Evolutionary conservation across 1,139 yeast species (phyloP).

Genomic region (Lodderomyces theae): DNA sequence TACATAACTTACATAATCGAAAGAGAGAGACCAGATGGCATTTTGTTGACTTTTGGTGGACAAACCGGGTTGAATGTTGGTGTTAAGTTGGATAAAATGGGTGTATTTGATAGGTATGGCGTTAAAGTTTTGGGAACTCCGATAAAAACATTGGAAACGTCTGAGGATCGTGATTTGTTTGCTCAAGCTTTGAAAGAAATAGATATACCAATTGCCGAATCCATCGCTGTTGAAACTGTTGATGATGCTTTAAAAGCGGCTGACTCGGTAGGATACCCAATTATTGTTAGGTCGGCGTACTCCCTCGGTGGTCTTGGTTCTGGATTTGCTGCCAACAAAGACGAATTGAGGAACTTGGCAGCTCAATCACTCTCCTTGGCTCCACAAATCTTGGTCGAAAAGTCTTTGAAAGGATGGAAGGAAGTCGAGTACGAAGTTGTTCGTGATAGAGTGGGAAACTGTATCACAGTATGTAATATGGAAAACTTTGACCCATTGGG

Average conservation of each 20-base stretch:
- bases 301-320: conserved; percentile 98
- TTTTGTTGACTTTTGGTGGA: conserved; percentile 94
- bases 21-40: conserved; percentile 95
- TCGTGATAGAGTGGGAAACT: conserved; percentile 92
- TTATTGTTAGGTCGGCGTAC: conserved; percentile 95
- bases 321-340: conserved; percentile 85
- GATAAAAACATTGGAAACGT: conserved; percentile 87
- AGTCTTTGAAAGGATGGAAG: conserved; percentile 97
- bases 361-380: conserved; percentile 73
- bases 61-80: conserved; percentile 98
- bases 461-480: conserved; percentile 99
- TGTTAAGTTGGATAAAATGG: conserved; percentile 81
- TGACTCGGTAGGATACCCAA: conserved; percentile 84
- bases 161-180: conserved; percentile 96
- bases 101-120: conserved; percentile 78
- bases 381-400: conserved; percentile 94
- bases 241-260: conserved; percentile 94
- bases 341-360: conserved; percentile 49
- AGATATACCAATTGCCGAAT: conserved; percentile 92
- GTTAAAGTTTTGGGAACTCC: conserved; percentile 98
- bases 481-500: conserved; percentile 98
- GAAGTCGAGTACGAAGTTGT: conserved; percentile 99
- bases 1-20: conserved; percentile 91
- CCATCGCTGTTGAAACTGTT: conserved; percentile 89
- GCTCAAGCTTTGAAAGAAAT: conserved; percentile 94